These are phyloP conservation scores for Pythium scleroteichum DNA, from an alignment of 352 stramenopile genomes.

Conservation along the genomic window DNA sequence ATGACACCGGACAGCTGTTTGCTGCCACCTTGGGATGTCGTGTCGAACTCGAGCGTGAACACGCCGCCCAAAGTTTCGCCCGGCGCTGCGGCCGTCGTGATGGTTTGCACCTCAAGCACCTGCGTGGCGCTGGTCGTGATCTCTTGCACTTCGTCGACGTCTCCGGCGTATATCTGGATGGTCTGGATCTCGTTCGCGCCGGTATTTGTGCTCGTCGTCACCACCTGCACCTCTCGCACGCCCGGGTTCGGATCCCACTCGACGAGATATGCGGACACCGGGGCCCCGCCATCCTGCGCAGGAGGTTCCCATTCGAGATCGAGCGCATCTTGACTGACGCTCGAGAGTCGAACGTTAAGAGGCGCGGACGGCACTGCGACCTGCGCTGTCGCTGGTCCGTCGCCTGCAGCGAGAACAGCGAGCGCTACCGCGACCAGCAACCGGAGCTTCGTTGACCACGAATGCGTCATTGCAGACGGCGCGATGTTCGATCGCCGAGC, in stretches of 20 bases:
- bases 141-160: conserved; percentile 90
- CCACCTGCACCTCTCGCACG: conserved; percentile 87
- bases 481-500: not conserved
- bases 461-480: not conserved
- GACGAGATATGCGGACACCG: conserved; percentile 79
- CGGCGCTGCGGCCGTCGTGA: conserved; percentile 84
- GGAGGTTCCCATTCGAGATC: conserved; percentile 76
- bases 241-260: conserved; percentile 93
- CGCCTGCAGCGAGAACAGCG: not conserved
- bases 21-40: conserved; percentile 78
- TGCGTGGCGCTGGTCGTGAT: conserved; percentile 74
- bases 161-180: conserved; percentile 80
- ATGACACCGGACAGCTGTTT: conserved; percentile 93
- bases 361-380: conserved; percentile 43
- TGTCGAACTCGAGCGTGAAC: conserved; percentile 93
- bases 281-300: conserved; percentile 64
- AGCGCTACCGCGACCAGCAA: not conserved
- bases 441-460: not conserved
- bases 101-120: conserved; percentile 71
- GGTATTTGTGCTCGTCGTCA: conserved; percentile 78
- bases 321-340: conserved; percentile 74
- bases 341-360: conserved; percentile 61
- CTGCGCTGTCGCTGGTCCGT: not conserved
- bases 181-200: conserved; percentile 94
- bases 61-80: conserved; percentile 84